Conservation (phyloP, 1,284 basidiomycete genomes). For the Bjerkandera adusta region DNA sequence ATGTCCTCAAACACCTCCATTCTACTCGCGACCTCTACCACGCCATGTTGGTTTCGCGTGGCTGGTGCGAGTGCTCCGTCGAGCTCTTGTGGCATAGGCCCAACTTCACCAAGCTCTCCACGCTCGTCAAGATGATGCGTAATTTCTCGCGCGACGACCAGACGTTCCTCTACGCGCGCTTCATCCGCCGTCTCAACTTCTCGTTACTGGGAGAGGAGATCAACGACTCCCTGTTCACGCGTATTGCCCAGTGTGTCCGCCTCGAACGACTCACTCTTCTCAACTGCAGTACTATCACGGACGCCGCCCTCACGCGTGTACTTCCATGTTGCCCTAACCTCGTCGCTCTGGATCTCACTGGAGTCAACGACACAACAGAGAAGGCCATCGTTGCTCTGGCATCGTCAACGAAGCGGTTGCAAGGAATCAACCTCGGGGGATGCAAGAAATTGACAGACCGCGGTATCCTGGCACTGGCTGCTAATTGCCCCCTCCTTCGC, state of each 20-base stretch:
- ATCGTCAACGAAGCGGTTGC: conserved; percentile 69
- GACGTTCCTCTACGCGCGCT: conserved; percentile 86
- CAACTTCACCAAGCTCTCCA: conserved; percentile 65
- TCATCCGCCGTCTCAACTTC: conserved; percentile 92
- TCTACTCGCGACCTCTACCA: conserved; percentile 72
- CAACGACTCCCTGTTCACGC: conserved; percentile 75
- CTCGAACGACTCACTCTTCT: conserved; percentile 93
- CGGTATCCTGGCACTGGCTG: conserved; percentile 78
- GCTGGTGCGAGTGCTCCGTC: conserved; percentile 95
- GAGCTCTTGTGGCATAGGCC: conserved; percentile 97
- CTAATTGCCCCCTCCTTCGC: conserved; percentile 74
- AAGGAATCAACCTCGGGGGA: conserved; percentile 90
- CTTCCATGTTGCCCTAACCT: conserved; percentile 74
- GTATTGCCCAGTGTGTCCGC: conserved; percentile 75
- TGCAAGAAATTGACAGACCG: conserved; percentile 83
- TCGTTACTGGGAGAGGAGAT: conserved; percentile 71
- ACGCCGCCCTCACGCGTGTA: conserved; percentile 65
- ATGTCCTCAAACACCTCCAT: conserved; percentile 87
- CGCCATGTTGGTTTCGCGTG: conserved; percentile 81
- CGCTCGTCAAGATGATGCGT: conserved; percentile 77
- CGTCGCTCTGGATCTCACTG: conserved; percentile 88
- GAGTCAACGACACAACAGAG: conserved; percentile 70
- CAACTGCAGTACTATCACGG: conserved; percentile 75
- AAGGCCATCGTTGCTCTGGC: conserved; percentile 73
- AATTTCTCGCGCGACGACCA: conserved; percentile 59